phyloP scores from a whole-genome alignment of 164 flowering plant genomes.

The Magnolia sinica region DNA sequence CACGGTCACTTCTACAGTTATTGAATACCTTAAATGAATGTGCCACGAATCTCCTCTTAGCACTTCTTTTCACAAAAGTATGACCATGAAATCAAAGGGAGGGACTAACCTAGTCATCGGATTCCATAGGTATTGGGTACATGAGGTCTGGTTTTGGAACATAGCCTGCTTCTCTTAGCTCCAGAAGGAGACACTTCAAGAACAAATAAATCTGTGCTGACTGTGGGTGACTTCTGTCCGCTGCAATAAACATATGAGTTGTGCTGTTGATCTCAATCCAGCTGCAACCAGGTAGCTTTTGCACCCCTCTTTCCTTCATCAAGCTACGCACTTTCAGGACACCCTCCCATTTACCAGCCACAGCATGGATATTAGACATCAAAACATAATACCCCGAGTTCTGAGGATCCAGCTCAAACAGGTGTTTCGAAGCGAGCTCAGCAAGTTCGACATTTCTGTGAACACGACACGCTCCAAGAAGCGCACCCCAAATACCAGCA shows the following conservation, averaged over 20 bases:
- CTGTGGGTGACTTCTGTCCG: slow-evolving; percentile 58
- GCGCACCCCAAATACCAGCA: slow-evolving; percentile 86
- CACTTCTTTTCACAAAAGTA: background rate
- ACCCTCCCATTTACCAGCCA: slow-evolving; percentile 62
- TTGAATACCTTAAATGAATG: too few relatives aligned
- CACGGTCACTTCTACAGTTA: too few relatives aligned
- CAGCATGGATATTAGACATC: slow-evolving; percentile 67
- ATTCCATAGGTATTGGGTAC: slow-evolving; percentile 7
- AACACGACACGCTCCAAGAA: slow-evolving; percentile 74
- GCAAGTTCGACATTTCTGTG: slow-evolving; percentile 74
- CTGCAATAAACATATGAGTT: slow-evolving; percentile 63
- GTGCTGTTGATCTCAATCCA: slow-evolving; percentile 62
- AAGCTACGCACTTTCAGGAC: slow-evolving; percentile 47
- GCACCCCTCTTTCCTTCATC: slow-evolving; percentile 72
- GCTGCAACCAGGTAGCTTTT: slow-evolving; percentile 78
- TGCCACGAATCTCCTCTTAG: too few relatives aligned
- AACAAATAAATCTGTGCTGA: slow-evolving; percentile 43
- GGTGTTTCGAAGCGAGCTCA: slow-evolving; percentile 55
- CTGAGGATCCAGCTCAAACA: slow-evolving; percentile 62
- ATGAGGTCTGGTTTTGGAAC: slow-evolving; percentile 37
- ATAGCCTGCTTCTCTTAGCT: slow-evolving; percentile 60
- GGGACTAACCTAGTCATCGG: slow-evolving; percentile 2
- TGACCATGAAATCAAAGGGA: background rate
- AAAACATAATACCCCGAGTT: slow-evolving; percentile 77
- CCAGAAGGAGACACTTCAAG: slow-evolving; percentile 48